Evolutionary conservation across 805 yeast species (phyloP), one percentile per base, ranked within the genome.

Genomic region (Sugiyamaella chiloensis): DNA sequence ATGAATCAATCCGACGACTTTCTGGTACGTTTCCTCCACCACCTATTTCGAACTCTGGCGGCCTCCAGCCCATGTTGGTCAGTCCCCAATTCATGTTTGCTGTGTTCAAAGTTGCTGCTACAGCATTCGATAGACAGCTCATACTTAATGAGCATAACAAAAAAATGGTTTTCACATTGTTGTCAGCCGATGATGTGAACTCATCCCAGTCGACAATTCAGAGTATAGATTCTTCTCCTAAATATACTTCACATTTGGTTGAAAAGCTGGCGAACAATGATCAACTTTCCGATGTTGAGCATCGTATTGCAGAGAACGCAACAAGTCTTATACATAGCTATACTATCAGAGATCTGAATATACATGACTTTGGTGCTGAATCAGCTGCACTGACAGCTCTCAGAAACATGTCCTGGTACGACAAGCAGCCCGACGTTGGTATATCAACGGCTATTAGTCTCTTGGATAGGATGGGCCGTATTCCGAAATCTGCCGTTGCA

Each of bases 301-400:
- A 42, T 8, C 2, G 34, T 21, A 16, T 11, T 30, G 19, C 31
- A 2, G 23, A 30, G n/a, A 23, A 20, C 19, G 23, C 45, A n/a
- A 14, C 40, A 14, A n/a, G 26, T 2, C 48, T 56, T 6, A 24
- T 51, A 6, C 52, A 46, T 32, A 40, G 58, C 5, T 57, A 42
- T 39, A 55, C 60, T 6, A 44, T 56, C 1, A 49, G 54, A 1
- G 61, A 57, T 24, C 26, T 56, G 30, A 48, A 49, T 17, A 36
- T 32, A 9, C 40, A 39, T 24, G 58, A 57, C 23, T 32, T 27
- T 11, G 47, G 37, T 11, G 39, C 55, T 4, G 40, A 40, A 14
- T 53, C 60, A 6, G 44, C 46, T 5, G 54, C 50, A n/a, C 35
- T 51, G 14, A 17, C 47, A 3, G 19, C 44, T 11, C 20, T 56